Percentiles rank a stretch among this genome's conserved stretches.
These are phyloP conservation scores for Backusella luteola DNA, from an alignment of 192 early-diverging fungal species.

Conservation along the genomic window DNA sequence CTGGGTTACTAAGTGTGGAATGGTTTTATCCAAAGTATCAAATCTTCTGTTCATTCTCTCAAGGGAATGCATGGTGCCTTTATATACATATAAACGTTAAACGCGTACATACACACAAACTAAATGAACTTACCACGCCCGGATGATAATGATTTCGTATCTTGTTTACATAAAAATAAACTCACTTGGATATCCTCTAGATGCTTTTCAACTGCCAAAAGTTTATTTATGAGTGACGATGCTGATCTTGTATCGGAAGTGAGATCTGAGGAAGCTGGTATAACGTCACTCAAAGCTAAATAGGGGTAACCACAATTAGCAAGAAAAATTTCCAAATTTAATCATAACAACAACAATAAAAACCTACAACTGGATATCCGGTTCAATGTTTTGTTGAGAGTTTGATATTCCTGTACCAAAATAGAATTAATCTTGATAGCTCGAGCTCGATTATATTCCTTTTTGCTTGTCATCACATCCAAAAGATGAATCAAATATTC, in stretches of 20 bases:
- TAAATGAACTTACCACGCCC: slow-evolving; percentile 11
- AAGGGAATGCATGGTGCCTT: background rate
- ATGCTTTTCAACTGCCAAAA: slow-evolving; percentile 46
- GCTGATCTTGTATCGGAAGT: slow-evolving; percentile 34
- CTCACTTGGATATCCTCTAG: slow-evolving; percentile 51
- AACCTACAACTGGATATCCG: slow-evolving; percentile 26
- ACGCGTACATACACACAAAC: background rate
- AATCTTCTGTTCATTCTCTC: slow-evolving; percentile 21
- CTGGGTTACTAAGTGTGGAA: slow-evolving; percentile 42
- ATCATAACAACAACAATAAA: background rate
- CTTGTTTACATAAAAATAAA: slow-evolving; percentile 51
- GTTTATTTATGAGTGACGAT: slow-evolving; percentile 37
- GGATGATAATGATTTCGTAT: slow-evolving; percentile 32
- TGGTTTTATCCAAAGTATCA: slow-evolving; percentile 40
- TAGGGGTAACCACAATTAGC: background rate
- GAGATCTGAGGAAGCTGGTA: background rate
- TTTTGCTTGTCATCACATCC: slow-evolving; percentile 27
- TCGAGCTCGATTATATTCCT: background rate
- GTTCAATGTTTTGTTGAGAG: slow-evolving; percentile 37
- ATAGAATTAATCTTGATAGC: slow-evolving; percentile 15
- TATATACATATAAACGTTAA: background rate
- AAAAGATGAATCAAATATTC: slow-evolving; percentile 52
- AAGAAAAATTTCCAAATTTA: background rate
- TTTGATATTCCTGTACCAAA: slow-evolving; percentile 11
- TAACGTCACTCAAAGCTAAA: background rate